A percentile compares a stretch with the other conserved stretches of the same genome.
Conservation (phyloP, 805 yeast genomes). For the Candida verbasci region DNA sequence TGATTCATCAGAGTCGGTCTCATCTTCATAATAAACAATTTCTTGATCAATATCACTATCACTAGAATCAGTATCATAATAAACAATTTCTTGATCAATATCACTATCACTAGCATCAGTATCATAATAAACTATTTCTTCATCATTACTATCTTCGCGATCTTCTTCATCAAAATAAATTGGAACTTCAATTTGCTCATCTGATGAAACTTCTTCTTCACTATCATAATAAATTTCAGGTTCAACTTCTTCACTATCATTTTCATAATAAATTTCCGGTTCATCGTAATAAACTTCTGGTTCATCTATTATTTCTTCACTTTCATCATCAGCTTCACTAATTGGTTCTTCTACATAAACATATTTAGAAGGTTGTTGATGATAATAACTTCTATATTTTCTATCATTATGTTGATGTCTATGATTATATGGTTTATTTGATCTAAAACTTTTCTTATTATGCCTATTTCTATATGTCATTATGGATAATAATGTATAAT, state of each 20-base stretch:
- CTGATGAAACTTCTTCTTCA: neutral
- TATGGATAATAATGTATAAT: too few species aligned
- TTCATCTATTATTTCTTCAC: constrained; percentile 9
- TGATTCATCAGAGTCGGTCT: constrained; percentile 4
- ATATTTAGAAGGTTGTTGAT: constrained; percentile 27
- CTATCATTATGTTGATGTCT: constrained; percentile 5
- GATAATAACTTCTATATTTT: constrained; percentile 29
- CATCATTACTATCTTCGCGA: constrained; percentile 13
- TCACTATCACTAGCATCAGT: too few species aligned
- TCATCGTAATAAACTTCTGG: constrained; percentile 7
- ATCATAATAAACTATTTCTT: constrained; percentile 13
- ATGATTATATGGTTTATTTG: neutral
- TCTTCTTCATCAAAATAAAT: constrained; percentile 13
- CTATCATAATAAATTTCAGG: constrained; percentile 5
- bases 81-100: constrained; percentile 4
- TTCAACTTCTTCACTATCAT: constrained; percentile 3
- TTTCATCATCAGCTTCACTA: constrained; percentile 24
- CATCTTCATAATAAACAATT: too few species aligned
- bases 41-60: constrained; percentile 14
- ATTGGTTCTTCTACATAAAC: constrained; percentile 44
- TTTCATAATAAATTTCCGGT: constrained; percentile 8
- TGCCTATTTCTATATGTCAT: constrained; percentile 14
- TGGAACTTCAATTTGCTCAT: constrained; percentile 5
- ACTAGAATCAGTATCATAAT: too few species aligned
- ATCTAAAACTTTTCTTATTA: constrained; percentile 16